Percentiles rank a stretch among this genome's conserved stretches.
These are phyloP conservation scores for Pinus tabuliformis DNA, from an alignment of 75 land plant genomes.

Conservation along the genomic window DNA sequence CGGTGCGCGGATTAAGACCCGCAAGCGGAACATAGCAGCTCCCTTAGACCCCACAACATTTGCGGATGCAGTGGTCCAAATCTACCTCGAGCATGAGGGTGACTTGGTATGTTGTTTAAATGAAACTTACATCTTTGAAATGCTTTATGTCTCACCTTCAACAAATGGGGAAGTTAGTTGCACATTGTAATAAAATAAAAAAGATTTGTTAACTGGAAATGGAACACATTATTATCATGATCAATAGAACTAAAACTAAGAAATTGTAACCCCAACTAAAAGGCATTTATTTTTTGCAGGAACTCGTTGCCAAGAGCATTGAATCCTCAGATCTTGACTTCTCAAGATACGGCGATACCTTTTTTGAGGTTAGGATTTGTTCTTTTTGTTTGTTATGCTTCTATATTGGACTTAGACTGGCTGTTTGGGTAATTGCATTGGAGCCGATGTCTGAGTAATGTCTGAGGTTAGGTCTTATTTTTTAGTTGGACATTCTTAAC, in stretches of 20 bases:
- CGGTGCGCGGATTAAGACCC: constrained; percentile 99
- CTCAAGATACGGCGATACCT: constrained; percentile 98
- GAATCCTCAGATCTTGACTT: constrained; percentile 95
- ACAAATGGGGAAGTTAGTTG: background rate
- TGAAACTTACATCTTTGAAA: background rate
- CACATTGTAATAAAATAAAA: background rate
- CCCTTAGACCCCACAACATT: constrained; percentile 95
- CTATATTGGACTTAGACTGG: background rate
- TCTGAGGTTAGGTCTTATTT: no score
- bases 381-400: background rate
- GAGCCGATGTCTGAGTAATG: no score
- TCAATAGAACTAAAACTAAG: background rate
- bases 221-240: background rate
- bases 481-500: no score
- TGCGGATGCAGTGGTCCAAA: constrained; percentile 98
- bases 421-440: background rate
- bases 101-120: constrained; percentile 60
- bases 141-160: background rate
- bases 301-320: constrained; percentile 79
- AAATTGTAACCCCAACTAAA: background rate
- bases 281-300: constrained; percentile 32
- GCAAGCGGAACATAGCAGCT: constrained; percentile 99
- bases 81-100: constrained; percentile 95
- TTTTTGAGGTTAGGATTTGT: constrained; percentile 73
- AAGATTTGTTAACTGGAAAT: background rate